A percentile compares a stretch with the other conserved stretches of the same genome.
Evolutionary conservation across 2,329 filamentous ascomycete genomes (phyloP).

Genomic region (Gliomastix tumulicola): DNA sequence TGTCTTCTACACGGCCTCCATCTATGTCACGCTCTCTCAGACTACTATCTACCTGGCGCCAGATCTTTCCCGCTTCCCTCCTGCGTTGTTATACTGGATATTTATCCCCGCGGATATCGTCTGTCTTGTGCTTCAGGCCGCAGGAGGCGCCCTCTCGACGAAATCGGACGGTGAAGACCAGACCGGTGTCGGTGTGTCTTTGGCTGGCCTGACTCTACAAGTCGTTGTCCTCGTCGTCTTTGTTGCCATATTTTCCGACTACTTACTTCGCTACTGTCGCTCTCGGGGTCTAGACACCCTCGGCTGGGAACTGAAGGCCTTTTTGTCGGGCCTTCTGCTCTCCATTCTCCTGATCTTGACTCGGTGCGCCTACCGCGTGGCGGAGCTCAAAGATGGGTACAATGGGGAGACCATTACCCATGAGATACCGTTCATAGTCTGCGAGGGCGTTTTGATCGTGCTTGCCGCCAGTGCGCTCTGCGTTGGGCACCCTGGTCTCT

Average conservation of each 20-base stretch:
- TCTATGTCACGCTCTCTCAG: conserved; percentile 14
- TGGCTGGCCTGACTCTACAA: conserved; percentile 49
- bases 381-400: conserved; percentile 60
- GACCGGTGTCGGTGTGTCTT: conserved; percentile 25
- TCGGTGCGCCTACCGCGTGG: conserved; percentile 57
- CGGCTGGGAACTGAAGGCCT: conserved; percentile 26
- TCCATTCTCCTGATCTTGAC: conserved; percentile 54
- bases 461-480: conserved; percentile 26
- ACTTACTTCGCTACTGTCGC: conserved; percentile 32
- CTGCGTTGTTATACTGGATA: conserved; percentile 17
- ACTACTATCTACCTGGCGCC: conserved; percentile 16
- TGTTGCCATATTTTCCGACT: conserved; percentile 36
- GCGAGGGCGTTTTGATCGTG: conserved; percentile 38
- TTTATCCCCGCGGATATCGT: conserved; percentile 42
- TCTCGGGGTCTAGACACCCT: too few species aligned
- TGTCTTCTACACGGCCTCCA: conserved; percentile 26
- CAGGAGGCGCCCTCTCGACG: conserved; percentile 38
- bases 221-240: conserved; percentile 48
- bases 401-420: conserved; percentile 44
- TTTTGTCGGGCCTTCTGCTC: conserved; percentile 43
- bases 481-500: conserved; percentile 33
- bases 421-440: conserved; percentile 42
- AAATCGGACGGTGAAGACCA: conserved; percentile 8
- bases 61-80: conserved; percentile 14
- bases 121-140: conserved; percentile 43